Evolutionary conservation across 306 rosid genomes (phyloP).

Genomic region (Quercus agrifolia): DNA sequence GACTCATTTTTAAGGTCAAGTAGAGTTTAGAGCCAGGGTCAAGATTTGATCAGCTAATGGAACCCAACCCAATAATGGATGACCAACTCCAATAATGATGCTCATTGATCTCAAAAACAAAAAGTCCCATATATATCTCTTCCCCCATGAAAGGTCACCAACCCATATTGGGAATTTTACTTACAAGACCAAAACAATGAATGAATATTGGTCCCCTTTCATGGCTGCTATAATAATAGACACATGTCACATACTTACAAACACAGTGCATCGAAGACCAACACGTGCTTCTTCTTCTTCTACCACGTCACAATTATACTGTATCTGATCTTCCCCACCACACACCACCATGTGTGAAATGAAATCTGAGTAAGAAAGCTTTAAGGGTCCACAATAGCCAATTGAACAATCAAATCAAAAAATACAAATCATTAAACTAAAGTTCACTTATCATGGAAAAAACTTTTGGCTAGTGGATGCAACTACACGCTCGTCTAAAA

Average conservation of each 20-base stretch:
- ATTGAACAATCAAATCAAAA: slow-evolving; percentile 41
- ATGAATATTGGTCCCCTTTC: slow-evolving; percentile 20
- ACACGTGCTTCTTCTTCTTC: slow-evolving; percentile 13
- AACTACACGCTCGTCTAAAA: slow-evolving; percentile 30
- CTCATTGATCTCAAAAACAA: background rate
- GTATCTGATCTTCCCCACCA: slow-evolving; percentile 23
- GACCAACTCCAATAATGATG: slow-evolving; percentile 22
- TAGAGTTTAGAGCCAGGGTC: too few relatives aligned
- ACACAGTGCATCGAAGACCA: slow-evolving; percentile 1
- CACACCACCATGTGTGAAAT: slow-evolving; percentile 34
- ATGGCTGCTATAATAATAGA: background rate
- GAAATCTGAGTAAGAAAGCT: slow-evolving; percentile 29
- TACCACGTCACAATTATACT: slow-evolving; percentile 15
- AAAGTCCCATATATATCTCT: background rate
- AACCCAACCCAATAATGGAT: slow-evolving; percentile 1
- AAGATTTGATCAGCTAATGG: too few relatives aligned
- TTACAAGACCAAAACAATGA: slow-evolving; percentile 4
- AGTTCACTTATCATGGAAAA: slow-evolving; percentile 19
- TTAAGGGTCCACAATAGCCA: slow-evolving; percentile 17
- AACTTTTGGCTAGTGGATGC: slow-evolving; percentile 27
- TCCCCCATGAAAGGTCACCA: slow-evolving; percentile 30
- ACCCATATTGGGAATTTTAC: slow-evolving; percentile 32
- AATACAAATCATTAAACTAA: slow-evolving; percentile 14
- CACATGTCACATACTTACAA: slow-evolving; percentile 25
- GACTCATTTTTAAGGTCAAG: too few relatives aligned